Conservation (phyloP, 176 grass and related monocot genomes). For the Oryza brachyantha region DNA sequence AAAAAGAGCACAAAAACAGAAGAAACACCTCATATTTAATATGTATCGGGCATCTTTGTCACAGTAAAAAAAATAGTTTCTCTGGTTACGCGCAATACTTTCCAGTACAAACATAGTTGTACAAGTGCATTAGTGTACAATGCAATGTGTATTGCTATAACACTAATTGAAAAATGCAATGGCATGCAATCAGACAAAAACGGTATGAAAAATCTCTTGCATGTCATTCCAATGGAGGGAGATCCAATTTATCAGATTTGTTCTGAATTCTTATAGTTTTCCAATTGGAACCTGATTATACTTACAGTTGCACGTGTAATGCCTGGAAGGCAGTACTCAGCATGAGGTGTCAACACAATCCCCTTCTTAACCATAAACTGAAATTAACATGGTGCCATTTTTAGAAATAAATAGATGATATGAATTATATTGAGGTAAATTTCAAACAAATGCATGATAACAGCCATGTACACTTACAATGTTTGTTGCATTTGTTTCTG, state of each 20-base stretch:
- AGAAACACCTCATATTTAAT: background rate
- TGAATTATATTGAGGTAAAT: background rate
- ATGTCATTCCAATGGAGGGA: background rate
- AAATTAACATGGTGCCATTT: slow-evolving; percentile 26
- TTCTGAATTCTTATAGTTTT: background rate
- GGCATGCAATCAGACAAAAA: background rate
- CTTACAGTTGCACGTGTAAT: slow-evolving; percentile 94
- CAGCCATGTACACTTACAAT: slow-evolving; percentile 52
- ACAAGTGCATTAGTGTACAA: background rate
- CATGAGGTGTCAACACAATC: slow-evolving; percentile 89
- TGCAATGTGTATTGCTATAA: no score
- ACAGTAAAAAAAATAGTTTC: slow-evolving; percentile 3
- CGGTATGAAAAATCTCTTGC: background rate
- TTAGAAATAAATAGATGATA: slow-evolving; percentile 15
- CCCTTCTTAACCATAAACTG: slow-evolving; percentile 99
- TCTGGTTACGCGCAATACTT: background rate
- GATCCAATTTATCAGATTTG: background rate
- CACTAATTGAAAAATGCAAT: no score
- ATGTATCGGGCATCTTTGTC: background rate
- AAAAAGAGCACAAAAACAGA: background rate
- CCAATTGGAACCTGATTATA: slow-evolving; percentile 21
- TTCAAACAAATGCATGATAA: background rate
- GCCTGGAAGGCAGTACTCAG: slow-evolving; percentile 97
- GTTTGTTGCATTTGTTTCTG: slow-evolving; percentile 99
- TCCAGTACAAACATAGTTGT: background rate